A percentile compares a stretch with the other conserved stretches of the same genome.
phyloP scores from a whole-genome alignment of 1,139 yeast species.

The Pichia sp. region DNA sequence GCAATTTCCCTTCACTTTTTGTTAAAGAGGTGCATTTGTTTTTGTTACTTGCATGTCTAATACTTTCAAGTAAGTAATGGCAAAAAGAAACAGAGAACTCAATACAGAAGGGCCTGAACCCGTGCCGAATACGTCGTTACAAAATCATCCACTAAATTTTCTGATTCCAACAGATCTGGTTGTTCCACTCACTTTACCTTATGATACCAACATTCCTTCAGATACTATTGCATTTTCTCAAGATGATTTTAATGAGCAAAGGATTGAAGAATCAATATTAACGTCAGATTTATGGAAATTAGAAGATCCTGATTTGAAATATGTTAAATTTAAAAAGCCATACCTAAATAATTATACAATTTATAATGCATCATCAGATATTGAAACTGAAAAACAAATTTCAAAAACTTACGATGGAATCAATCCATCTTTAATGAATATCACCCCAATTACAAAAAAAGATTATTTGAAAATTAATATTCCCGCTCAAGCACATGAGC shows the following conservation, averaged over 20 bases:
- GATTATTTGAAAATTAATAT: conserved; percentile 21
- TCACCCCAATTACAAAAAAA: conserved; percentile 11
- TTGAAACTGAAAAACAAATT: not conserved
- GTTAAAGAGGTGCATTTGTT: not conserved
- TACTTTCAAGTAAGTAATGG: not conserved
- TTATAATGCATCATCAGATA: not conserved
- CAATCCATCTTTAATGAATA: not conserved
- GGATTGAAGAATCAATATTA: conserved; percentile 1
- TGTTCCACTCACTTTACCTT: conserved; percentile 24
- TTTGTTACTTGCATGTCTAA: not conserved
- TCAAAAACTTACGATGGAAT: not conserved
- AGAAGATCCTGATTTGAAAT: conserved; percentile 18
- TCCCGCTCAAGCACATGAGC: conserved; percentile 16
- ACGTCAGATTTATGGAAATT: conserved; percentile 11
- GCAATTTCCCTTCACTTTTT: not conserved
- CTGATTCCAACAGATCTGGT: conserved; percentile 32
- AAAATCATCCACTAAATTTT: conserved; percentile 30
- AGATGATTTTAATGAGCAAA: conserved; percentile 10
- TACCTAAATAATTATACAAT: not conserved
- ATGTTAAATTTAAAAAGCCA: conserved; percentile 26
- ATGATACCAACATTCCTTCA: conserved; percentile 15
- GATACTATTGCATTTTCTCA: conserved; percentile 10
- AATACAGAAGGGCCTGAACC: not conserved
- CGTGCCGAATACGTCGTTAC: conserved; percentile 4
- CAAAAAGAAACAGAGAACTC: conserved; percentile 2